Evolutionary conservation across 2,329 filamentous ascomycete species (phyloP).

Genomic region (Trichophaea hybrida): DNA sequence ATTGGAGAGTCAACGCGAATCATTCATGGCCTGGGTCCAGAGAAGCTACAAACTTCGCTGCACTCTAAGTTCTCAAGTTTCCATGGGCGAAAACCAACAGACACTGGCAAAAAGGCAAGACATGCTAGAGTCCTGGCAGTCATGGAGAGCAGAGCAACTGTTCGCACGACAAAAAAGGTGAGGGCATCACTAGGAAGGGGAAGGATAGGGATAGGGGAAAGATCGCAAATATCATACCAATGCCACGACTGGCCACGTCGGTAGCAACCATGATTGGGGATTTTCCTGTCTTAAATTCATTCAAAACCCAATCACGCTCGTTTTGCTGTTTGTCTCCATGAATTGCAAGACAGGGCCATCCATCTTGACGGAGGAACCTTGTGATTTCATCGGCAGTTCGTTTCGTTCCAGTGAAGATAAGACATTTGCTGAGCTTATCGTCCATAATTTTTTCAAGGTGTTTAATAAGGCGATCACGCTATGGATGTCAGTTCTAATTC

Average conservation of each 20-base stretch:
- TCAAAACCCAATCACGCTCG: constrained; percentile 80
- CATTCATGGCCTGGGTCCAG: constrained; percentile 4
- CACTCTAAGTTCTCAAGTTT: constrained; percentile 25
- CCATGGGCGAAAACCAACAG: constrained; percentile 25
- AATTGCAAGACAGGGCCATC: constrained; percentile 93
- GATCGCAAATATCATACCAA: constrained; percentile 79
- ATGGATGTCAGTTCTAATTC: constrained; percentile 8
- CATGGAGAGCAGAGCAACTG: constrained; percentile 26
- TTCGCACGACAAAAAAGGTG: constrained; percentile 14
- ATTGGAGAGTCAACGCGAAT: constrained; percentile 20
- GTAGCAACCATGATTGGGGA: constrained; percentile 86
- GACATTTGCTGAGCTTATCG: constrained; percentile 82
- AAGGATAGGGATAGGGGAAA: constrained; percentile 36
- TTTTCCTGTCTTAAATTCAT: constrained; percentile 83
- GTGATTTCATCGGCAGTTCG: constrained; percentile 88
- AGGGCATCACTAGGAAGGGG: constrained; percentile 21
- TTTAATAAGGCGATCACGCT: constrained; percentile 73
- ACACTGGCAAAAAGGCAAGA: constrained; percentile 24
- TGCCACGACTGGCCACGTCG: constrained; percentile 81
- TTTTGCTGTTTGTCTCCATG: constrained; percentile 89
- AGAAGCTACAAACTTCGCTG: constrained; percentile 20
- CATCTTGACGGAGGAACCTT: constrained; percentile 33
- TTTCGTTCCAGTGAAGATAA: constrained; percentile 90
- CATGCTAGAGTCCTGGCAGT: constrained; percentile 24
- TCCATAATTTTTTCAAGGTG: constrained; percentile 98